These are phyloP conservation scores for Globisporangium splendens DNA, from an alignment of 352 stramenopile species.

Conservation along the genomic window DNA sequence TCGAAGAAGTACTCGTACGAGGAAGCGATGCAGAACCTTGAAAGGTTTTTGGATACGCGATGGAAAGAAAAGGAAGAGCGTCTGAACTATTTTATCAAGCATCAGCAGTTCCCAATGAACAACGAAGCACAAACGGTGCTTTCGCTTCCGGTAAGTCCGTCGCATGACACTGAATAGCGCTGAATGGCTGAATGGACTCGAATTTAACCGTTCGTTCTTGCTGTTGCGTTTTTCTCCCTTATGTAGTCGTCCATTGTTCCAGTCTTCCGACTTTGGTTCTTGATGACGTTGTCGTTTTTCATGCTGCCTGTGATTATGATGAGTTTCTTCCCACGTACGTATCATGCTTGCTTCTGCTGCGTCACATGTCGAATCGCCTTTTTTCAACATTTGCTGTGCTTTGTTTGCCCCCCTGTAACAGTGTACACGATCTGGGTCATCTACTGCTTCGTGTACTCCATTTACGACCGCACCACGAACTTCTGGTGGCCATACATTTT, in stretches of 20 bases:
- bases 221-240: slow-evolving; percentile 8
- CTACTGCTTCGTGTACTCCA: slow-evolving; percentile 81
- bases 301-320: slow-evolving; percentile 73
- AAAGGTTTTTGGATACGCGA: slow-evolving; percentile 62
- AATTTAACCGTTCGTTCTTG: background rate
- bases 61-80: slow-evolving; percentile 79
- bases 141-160: slow-evolving; percentile 24
- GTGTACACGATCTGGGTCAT: slow-evolving; percentile 79
- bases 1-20: slow-evolving; percentile 60
- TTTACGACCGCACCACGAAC: slow-evolving; percentile 81
- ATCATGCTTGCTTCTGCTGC: background rate
- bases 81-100: slow-evolving; percentile 70
- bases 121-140: slow-evolving; percentile 30
- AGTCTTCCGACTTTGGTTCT: slow-evolving; percentile 75
- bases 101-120: slow-evolving; percentile 56
- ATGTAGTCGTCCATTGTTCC: slow-evolving; percentile 50
- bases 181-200: background rate
- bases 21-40: slow-evolving; percentile 42
- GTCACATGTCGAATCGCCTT: background rate
- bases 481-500: slow-evolving; percentile 87
- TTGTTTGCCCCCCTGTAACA: slow-evolving; percentile 17
- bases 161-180: background rate
- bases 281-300: slow-evolving; percentile 57
- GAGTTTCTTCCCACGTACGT: slow-evolving; percentile 75
- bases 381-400: background rate